Percentiles rank a stretch among this genome's conserved stretches.
Conservation (phyloP, 306 rosid genomes). For the Vigna radiata region DNA sequence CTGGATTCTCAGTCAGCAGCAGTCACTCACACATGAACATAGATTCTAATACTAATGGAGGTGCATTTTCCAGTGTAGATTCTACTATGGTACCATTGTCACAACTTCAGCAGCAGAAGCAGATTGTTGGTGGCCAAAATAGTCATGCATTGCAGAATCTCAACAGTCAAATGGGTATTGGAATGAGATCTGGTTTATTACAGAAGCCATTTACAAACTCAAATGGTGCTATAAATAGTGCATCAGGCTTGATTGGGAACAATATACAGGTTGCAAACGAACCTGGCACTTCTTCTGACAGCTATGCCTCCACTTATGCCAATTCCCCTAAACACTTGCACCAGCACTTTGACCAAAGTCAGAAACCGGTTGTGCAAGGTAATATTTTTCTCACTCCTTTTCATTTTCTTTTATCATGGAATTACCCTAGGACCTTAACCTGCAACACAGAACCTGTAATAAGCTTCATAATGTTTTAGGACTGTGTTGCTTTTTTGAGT, state of each 20-base stretch:
- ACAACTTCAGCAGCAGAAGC: constrained; percentile 80
- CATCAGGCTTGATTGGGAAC: constrained; percentile 80
- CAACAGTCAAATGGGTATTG: constrained; percentile 78
- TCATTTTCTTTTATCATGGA: background rate
- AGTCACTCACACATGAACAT: constrained; percentile 69
- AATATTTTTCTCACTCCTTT: constrained; percentile 40
- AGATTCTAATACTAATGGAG: constrained; percentile 70
- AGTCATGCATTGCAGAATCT: constrained; percentile 72
- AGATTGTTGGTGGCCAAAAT: constrained; percentile 76
- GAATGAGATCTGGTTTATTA: constrained; percentile 78
- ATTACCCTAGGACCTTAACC: background rate
- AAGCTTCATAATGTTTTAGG: constrained; percentile 20
- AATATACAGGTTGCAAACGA: constrained; percentile 67
- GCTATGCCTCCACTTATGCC: constrained; percentile 60
- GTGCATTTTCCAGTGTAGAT: constrained; percentile 75
- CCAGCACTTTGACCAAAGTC: constrained; percentile 78
- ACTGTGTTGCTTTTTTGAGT: background rate
- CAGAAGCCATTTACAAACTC: constrained; percentile 78
- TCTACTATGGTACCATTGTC: constrained; percentile 65
- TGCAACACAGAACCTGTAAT: background rate
- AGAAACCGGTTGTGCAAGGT: constrained; percentile 72
- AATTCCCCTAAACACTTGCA: constrained; percentile 79
- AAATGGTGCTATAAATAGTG: constrained; percentile 76
- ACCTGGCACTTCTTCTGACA: constrained; percentile 72
- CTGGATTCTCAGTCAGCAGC: constrained; percentile 70